These are phyloP conservation scores for Termitomyces sp. DNA, from an alignment of 1,284 basidiomycete genomes.

Conservation along the genomic window DNA sequence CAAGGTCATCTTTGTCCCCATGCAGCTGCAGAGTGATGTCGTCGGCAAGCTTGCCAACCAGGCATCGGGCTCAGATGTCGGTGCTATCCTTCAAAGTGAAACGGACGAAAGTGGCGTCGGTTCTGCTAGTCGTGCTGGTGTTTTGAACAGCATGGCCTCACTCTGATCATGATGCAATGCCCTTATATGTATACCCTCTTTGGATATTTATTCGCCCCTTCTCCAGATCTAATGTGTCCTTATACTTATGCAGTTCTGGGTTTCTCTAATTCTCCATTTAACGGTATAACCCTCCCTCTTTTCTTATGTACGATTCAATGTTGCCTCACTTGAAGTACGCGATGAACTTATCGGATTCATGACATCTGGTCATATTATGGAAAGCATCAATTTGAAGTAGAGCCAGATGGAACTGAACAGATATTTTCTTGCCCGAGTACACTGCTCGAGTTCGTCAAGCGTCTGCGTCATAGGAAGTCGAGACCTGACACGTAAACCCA, in stretches of 20 bases:
- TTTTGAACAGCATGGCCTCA: slow-evolving; percentile 48
- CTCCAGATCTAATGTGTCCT: slow-evolving; percentile 1
- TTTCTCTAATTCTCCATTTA: not conserved
- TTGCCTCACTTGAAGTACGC: not conserved
- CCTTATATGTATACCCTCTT: slow-evolving; percentile 3
- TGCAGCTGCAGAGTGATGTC: slow-evolving; percentile 79
- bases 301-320: not conserved
- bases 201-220: not conserved
- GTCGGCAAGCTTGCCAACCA: slow-evolving; percentile 40
- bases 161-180: slow-evolving; percentile 24
- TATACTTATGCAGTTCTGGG: not conserved
- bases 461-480: too few relatives aligned
- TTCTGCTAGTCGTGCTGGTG: slow-evolving; percentile 42
- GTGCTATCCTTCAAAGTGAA: slow-evolving; percentile 34
- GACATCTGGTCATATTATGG: not conserved
- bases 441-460: too few relatives aligned
- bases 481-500: too few relatives aligned
- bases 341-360: not conserved
- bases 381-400: too few relatives aligned
- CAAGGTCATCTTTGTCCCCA: slow-evolving; percentile 95
- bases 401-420: too few relatives aligned
- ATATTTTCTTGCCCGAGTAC: too few relatives aligned
- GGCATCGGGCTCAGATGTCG: slow-evolving; percentile 32
- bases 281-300: not conserved
- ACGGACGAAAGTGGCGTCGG: slow-evolving; percentile 37